These are phyloP conservation scores for Chaetomium strumarium DNA, from an alignment of 2,329 filamentous ascomycete species.

Conservation along the genomic window DNA sequence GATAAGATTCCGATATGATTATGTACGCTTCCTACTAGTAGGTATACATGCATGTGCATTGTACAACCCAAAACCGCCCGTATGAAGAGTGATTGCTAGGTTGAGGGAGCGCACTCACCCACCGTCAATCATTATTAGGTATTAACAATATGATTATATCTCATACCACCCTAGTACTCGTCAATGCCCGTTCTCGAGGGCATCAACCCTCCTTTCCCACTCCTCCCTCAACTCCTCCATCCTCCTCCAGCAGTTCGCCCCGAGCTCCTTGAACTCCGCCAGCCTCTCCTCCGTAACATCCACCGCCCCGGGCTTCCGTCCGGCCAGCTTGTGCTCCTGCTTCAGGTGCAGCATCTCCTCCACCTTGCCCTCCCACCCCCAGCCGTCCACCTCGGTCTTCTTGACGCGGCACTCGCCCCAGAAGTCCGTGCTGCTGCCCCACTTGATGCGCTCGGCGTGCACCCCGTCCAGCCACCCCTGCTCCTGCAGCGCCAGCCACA, in stretches of 20 bases:
- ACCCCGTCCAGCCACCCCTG: conserved; percentile 55
- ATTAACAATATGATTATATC: conserved; percentile 7
- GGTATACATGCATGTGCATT: too few species aligned
- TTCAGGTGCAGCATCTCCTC: conserved; percentile 37
- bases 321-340: conserved; percentile 46
- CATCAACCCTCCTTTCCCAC: conserved; percentile 51
- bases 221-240: conserved; percentile 65
- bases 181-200: neutral
- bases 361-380: conserved; percentile 64
- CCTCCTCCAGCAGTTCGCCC: conserved; percentile 57
- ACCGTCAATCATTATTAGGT: neutral
- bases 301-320: conserved; percentile 52
- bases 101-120: neutral
- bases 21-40: neutral
- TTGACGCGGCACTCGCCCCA: conserved; percentile 56
- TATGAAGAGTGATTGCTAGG: neutral
- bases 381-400: conserved; percentile 78
- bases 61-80: neutral
- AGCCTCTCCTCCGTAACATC: conserved; percentile 57
- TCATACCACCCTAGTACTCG: neutral
- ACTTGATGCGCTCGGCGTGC: conserved; percentile 60
- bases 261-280: conserved; percentile 56
- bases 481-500: conserved; percentile 69
- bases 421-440: conserved; percentile 68
- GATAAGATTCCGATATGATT: neutral